These are phyloP conservation scores for Ogataea paradorogensis DNA, from an alignment of 805 yeast species.

Conservation along the genomic window DNA sequence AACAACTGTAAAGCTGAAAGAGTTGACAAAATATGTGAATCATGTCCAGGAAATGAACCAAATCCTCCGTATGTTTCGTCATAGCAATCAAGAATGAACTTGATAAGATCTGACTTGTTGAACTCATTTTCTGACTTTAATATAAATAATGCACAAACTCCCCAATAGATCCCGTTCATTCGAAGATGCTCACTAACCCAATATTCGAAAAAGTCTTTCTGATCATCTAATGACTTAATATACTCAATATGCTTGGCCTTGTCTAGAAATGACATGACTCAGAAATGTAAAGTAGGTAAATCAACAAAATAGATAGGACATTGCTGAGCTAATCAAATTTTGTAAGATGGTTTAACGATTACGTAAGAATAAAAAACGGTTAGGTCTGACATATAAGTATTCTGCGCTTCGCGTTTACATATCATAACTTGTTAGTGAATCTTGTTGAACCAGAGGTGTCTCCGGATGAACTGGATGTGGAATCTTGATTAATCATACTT, in stretches of 20 bases:
- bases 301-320: no score
- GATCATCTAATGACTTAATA: constrained; percentile 51
- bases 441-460: constrained; percentile 7
- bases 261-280: constrained; percentile 1
- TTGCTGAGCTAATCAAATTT: neutral
- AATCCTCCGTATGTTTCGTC: constrained; percentile 67
- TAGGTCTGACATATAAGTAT: no score
- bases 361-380: no score
- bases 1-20: constrained; percentile 83
- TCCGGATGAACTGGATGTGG: constrained; percentile 14
- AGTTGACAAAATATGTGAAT: constrained; percentile 82
- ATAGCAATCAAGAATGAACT: constrained; percentile 69
- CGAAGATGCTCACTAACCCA: constrained; percentile 90
- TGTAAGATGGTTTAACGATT: neutral
- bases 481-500: constrained; percentile 1
- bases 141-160: constrained; percentile 69
- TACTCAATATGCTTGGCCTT: constrained; percentile 58
- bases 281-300: neutral
- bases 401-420: constrained; percentile 1
- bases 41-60: constrained; percentile 87
- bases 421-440: constrained; percentile 18
- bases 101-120: constrained; percentile 56
- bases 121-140: constrained; percentile 57
- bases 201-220: constrained; percentile 64
- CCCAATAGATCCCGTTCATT: constrained; percentile 95